Percentiles rank a stretch among this genome's conserved stretches.
phyloP scores from a whole-genome alignment of 2,329 filamentous ascomycete genomes.

The Bipolaris gigantea region DNA sequence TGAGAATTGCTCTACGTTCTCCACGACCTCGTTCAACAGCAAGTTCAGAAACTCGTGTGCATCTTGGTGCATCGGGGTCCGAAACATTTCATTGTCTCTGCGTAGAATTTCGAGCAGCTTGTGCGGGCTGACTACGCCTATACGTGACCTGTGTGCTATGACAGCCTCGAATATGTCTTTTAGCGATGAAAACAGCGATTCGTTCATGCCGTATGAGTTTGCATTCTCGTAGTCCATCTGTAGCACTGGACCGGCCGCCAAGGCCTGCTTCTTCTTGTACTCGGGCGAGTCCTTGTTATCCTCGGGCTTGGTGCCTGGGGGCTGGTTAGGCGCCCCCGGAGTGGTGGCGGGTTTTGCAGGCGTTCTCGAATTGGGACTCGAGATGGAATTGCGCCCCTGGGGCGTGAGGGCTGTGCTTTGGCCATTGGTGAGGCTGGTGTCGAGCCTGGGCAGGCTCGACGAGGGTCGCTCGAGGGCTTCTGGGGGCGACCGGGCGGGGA shows the following conservation, averaged over 20 bases:
- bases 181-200: conserved; percentile 89
- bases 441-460: conserved; percentile 40
- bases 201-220: conserved; percentile 83
- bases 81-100: conserved; percentile 95
- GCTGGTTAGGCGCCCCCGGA: conserved; percentile 57
- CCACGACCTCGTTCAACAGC: conserved; percentile 92
- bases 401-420: conserved; percentile 55
- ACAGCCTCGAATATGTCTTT: conserved; percentile 96
- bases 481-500: conserved; percentile 72
- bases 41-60: conserved; percentile 96
- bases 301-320: conserved; percentile 70
- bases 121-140: conserved; percentile 87
- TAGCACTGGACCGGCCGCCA: conserved; percentile 83
- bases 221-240: conserved; percentile 82
- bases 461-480: conserved; percentile 66
- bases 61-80: conserved; percentile 96
- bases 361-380: conserved; percentile 36
- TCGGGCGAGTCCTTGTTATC: conserved; percentile 94
- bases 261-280: conserved; percentile 95
- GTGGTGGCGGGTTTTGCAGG: conserved; percentile 44
- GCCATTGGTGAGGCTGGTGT: conserved; percentile 45
- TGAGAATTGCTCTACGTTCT: conserved; percentile 88
- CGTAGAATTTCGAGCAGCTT: conserved; percentile 93
- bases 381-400: conserved; percentile 52
- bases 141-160: conserved; percentile 77